These are phyloP conservation scores for Eremothecium cymbalariae DNA, from an alignment of 1,139 yeast species.

Conservation along the genomic window DNA sequence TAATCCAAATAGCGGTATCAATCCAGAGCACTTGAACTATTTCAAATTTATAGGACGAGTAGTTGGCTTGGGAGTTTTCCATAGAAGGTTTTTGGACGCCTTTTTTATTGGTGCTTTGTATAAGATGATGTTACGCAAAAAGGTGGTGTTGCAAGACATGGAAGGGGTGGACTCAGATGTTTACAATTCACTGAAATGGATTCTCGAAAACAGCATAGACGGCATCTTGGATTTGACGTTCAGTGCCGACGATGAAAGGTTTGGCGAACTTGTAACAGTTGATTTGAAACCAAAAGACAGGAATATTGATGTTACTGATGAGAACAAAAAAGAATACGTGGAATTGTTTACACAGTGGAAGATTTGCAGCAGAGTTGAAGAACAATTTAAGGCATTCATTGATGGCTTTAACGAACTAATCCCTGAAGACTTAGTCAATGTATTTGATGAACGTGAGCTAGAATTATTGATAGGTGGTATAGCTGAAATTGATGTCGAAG, in stretches of 20 bases:
- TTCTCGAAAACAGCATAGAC: slow-evolving; percentile 86
- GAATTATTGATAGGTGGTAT: slow-evolving; percentile 96
- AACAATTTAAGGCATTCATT: slow-evolving; percentile 91
- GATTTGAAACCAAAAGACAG: slow-evolving; percentile 87
- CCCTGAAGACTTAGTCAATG: slow-evolving; percentile 93
- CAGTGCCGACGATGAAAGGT: slow-evolving; percentile 91
- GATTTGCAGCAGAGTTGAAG: slow-evolving; percentile 85
- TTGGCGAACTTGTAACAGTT: slow-evolving; percentile 85
- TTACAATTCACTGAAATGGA: slow-evolving; percentile 91
- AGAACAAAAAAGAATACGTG: slow-evolving; percentile 89
- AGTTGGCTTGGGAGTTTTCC: slow-evolving; percentile 97
- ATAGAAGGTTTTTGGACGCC: slow-evolving; percentile 93
- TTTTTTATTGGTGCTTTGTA: slow-evolving; percentile 97
- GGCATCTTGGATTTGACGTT: slow-evolving; percentile 80
- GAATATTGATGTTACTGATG: slow-evolving; percentile 85
- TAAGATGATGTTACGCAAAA: slow-evolving; percentile 93
- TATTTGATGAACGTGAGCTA: slow-evolving; percentile 93
- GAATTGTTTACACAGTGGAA: slow-evolving; percentile 96
- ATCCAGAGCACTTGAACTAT: slow-evolving; percentile 95
- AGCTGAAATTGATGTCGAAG: slow-evolving; percentile 95
- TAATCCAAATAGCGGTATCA: slow-evolving; percentile 95
- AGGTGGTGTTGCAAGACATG: slow-evolving; percentile 93
- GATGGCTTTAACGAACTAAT: slow-evolving; percentile 96
- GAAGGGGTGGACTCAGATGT: slow-evolving; percentile 98
- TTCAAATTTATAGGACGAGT: slow-evolving; percentile 98